Evolutionary conservation across 371 early-diverging fungal genomes (phyloP).

Genomic region (Smittium culicis): DNA sequence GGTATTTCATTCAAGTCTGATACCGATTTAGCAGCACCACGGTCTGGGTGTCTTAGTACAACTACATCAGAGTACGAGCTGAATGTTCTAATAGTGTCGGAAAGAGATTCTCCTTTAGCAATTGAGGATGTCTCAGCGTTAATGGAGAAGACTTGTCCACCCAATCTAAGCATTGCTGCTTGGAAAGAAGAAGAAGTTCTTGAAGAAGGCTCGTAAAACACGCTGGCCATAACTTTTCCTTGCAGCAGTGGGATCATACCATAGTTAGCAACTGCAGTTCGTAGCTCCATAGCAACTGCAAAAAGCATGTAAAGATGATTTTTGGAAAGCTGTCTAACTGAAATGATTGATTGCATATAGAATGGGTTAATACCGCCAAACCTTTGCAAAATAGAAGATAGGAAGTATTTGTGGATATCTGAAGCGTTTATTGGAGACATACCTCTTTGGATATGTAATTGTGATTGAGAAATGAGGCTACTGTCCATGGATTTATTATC

Average conservation of each 20-base stretch:
- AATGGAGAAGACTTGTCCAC: slow-evolving; percentile 77
- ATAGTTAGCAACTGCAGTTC: slow-evolving; percentile 74
- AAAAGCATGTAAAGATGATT: slow-evolving; percentile 85
- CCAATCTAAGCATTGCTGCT: slow-evolving; percentile 87
- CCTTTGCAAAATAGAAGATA: slow-evolving; percentile 50
- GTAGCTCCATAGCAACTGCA: slow-evolving; percentile 94
- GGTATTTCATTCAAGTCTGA: slow-evolving; percentile 47
- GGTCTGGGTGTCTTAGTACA: slow-evolving; percentile 84
- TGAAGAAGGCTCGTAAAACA: slow-evolving; percentile 94
- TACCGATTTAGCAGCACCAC: slow-evolving; percentile 82
- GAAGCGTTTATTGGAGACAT: not conserved
- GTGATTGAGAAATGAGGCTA: not conserved
- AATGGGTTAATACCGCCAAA: slow-evolving; percentile 71
- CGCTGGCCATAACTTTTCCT: slow-evolving; percentile 82
- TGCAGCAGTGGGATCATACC: slow-evolving; percentile 67
- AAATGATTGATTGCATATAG: slow-evolving; percentile 78
- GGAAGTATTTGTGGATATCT: slow-evolving; percentile 21
- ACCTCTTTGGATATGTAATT: not conserved
- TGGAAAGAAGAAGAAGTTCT: slow-evolving; percentile 86
- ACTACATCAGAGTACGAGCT: slow-evolving; percentile 82
- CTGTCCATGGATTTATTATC: too few relatives aligned
- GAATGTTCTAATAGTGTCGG: slow-evolving; percentile 88
- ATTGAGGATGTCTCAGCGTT: slow-evolving; percentile 72
- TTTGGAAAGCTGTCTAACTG: slow-evolving; percentile 77
- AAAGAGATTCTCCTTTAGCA: slow-evolving; percentile 87